Percentiles rank a stretch among this genome's conserved stretches.
Conservation (phyloP, 2,329 filamentous ascomycete genomes). For the Xylaria arbuscula region DNA sequence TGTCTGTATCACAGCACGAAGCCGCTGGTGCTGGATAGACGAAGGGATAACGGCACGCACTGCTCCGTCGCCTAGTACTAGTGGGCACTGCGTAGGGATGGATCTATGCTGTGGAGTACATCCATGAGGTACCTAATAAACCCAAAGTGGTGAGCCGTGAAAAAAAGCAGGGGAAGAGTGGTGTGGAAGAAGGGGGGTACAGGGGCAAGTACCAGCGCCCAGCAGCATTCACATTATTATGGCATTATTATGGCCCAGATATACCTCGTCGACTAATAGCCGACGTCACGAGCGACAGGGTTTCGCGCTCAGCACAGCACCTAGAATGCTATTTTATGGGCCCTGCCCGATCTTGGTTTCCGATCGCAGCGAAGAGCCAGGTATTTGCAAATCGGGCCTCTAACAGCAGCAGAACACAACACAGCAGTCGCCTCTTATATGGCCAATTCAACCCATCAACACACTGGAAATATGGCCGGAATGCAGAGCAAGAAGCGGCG, state of each 20-base stretch:
- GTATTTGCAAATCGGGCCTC: slow-evolving; percentile 34
- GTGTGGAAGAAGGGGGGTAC: neutral
- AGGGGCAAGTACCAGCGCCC: neutral
- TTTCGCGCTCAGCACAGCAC: slow-evolving; percentile 15
- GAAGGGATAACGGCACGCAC: neutral
- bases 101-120: too few species aligned
- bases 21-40: neutral
- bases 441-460: slow-evolving; percentile 20
- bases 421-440: slow-evolving; percentile 20
- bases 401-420: slow-evolving; percentile 14
- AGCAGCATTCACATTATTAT: neutral
- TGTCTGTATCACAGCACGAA: slow-evolving; percentile 1
- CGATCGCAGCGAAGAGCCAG: slow-evolving; percentile 44
- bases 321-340: slow-evolving; percentile 46
- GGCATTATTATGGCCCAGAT: neutral
- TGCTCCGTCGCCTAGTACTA: too few species aligned
- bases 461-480: slow-evolving; percentile 23
- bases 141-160: neutral
- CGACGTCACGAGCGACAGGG: slow-evolving; percentile 37
- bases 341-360: slow-evolving; percentile 35
- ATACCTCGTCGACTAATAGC: slow-evolving; percentile 10
- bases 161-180: neutral
- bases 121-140: too few species aligned
- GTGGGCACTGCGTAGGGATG: too few species aligned
- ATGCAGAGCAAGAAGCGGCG: slow-evolving; percentile 8